Conservation (phyloP, 495 filamentous ascomycete species). For the Penicillium roqueforti region DNA sequence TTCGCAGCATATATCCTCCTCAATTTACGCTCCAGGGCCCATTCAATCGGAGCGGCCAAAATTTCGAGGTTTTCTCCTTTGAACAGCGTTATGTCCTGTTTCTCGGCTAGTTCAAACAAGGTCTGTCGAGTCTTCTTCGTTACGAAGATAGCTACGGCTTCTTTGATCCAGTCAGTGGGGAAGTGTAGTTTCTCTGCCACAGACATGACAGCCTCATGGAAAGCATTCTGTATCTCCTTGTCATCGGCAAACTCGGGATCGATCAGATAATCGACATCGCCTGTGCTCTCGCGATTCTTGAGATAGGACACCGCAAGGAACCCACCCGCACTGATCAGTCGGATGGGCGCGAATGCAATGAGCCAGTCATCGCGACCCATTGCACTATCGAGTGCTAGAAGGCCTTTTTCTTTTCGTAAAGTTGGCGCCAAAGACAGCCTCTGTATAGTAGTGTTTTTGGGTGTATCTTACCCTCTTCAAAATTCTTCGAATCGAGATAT, state of each 20-base stretch:
- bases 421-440: no score
- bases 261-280: constrained; percentile 31
- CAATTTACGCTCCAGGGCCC: constrained; percentile 33
- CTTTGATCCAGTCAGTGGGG: constrained; percentile 27
- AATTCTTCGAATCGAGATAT: not conserved
- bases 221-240: constrained; percentile 21
- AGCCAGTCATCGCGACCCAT: constrained; percentile 27
- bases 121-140: constrained; percentile 13
- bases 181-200: constrained; percentile 17
- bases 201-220: constrained; percentile 16
- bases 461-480: no score
- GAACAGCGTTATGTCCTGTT: constrained; percentile 28
- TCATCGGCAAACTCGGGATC: constrained; percentile 27
- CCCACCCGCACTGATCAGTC: constrained; percentile 25
- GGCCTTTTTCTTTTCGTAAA: constrained; percentile 12
- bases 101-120: constrained; percentile 22
- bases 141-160: constrained; percentile 30
- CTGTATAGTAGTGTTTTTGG: no score
- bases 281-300: constrained; percentile 28
- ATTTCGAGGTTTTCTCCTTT: constrained; percentile 20
- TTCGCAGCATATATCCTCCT: constrained; percentile 23
- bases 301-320: constrained; percentile 29
- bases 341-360: constrained; percentile 32
- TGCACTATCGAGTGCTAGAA: constrained; percentile 24
- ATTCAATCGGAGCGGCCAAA: constrained; percentile 31